phyloP scores from a whole-genome alignment of 805 yeast genomes.

The Suhomyces canberraensis region DNA sequence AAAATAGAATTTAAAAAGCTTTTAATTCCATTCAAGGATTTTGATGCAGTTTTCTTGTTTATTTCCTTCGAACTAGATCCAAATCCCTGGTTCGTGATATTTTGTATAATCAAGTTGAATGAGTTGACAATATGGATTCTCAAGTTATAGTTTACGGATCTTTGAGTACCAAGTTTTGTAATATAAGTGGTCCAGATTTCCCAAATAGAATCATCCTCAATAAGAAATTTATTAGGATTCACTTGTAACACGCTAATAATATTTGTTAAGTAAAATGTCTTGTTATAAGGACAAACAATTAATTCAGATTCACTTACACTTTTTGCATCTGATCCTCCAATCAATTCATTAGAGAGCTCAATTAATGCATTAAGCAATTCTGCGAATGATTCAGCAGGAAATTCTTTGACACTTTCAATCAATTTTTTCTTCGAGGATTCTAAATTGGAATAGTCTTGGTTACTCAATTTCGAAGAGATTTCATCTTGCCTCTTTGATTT shows the following conservation, averaged over 20 bases:
- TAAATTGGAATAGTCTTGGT: conserved; percentile 49
- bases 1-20: conserved; percentile 43
- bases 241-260: conserved; percentile 50
- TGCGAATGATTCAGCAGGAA: conserved; percentile 48
- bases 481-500: conserved; percentile 17
- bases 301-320: conserved; percentile 4
- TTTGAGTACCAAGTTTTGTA: conserved; percentile 41
- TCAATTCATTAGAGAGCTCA: conserved; percentile 32
- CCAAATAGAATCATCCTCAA: conserved; percentile 47
- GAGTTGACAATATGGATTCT: conserved; percentile 49
- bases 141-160: conserved; percentile 37
- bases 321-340: conserved; percentile 1
- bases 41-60: conserved; percentile 37
- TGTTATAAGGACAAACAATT: conserved; percentile 49
- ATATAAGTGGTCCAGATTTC: conserved; percentile 43
- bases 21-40: conserved; percentile 49
- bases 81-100: conserved; percentile 42
- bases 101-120: conserved; percentile 49
- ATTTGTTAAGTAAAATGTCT: conserved; percentile 50
- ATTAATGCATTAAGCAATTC: conserved; percentile 48
- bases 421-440: conserved; percentile 58
- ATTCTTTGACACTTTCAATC: conserved; percentile 57
- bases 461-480: conserved; percentile 32
- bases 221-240: conserved; percentile 51
- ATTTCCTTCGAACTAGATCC: conserved; percentile 16